A percentile compares a stretch with the other conserved stretches of the same genome.
Conservation (phyloP, 192 early-diverging fungal genomes). For the Oehlia diaphana region DNA sequence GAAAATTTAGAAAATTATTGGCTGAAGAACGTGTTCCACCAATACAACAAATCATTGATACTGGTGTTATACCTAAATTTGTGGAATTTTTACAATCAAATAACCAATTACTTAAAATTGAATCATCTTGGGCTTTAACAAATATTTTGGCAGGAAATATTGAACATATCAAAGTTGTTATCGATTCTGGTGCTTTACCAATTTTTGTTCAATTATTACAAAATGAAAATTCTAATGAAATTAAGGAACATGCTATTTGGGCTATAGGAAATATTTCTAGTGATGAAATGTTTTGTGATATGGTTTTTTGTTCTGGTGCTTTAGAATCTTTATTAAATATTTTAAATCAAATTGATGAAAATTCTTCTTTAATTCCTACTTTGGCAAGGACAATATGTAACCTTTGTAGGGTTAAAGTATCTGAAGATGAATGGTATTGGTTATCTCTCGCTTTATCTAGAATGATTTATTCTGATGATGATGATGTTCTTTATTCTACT, state of each 20-base stretch:
- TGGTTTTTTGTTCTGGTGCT: conserved; percentile 38
- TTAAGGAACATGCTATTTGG: conserved; percentile 53
- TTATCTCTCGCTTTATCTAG: conserved; percentile 49
- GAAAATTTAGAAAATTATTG: conserved; percentile 49
- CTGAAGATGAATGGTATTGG: conserved; percentile 72
- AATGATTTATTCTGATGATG: conserved; percentile 67
- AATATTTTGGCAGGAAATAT: conserved; percentile 52
- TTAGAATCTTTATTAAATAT: conserved; percentile 38
- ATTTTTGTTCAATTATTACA: conserved; percentile 44
- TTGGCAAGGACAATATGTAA: conserved; percentile 82
- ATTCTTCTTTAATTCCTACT: conserved; percentile 69
- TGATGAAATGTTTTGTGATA: conserved; percentile 47
- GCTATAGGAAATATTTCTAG: conserved; percentile 58
- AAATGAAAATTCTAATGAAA: conserved; percentile 29
- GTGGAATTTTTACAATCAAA: conserved; percentile 50
- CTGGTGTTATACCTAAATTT: conserved; percentile 50
- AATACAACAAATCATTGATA: conserved; percentile 50
- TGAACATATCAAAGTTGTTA: conserved; percentile 45
- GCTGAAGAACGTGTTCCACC: conserved; percentile 53
- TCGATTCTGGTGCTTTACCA: conserved; percentile 49
- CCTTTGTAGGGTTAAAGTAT: conserved; percentile 75
- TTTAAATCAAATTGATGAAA: conserved; percentile 34
- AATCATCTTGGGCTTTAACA: conserved; percentile 58
- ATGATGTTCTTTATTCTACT: conserved; percentile 76
- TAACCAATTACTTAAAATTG: conserved; percentile 44